These are phyloP conservation scores for Excoecaria cochinchinensis DNA, from an alignment of 345 rosid genomes.

Conservation along the genomic window DNA sequence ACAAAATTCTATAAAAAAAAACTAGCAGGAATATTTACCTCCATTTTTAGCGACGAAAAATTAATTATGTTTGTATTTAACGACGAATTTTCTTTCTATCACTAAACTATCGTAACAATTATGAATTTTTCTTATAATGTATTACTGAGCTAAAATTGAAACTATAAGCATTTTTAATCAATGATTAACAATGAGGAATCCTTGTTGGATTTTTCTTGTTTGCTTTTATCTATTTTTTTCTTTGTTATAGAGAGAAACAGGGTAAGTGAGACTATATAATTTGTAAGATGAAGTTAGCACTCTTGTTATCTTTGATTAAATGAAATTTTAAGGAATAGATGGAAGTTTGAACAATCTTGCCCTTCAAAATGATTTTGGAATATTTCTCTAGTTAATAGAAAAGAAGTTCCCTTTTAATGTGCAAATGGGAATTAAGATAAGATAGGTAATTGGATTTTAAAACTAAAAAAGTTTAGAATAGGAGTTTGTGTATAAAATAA, in stretches of 20 bases:
- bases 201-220: not conserved
- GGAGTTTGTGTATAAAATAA: not conserved
- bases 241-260: not conserved
- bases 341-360: slow-evolving; percentile 9
- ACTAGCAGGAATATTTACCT: too few relatives aligned
- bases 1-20: too few relatives aligned
- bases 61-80: too few relatives aligned
- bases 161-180: not conserved
- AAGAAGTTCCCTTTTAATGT: too few relatives aligned
- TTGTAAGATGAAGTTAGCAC: not conserved
- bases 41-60: too few relatives aligned
- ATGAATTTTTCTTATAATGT: too few relatives aligned
- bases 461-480: not conserved
- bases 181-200: too few relatives aligned
- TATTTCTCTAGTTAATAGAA: not conserved
- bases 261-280: not conserved
- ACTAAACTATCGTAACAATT: too few relatives aligned
- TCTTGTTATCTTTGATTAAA: not conserved
- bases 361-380: not conserved
- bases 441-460: not conserved
- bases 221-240: not conserved
- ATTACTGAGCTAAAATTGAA: not conserved
- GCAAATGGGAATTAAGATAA: not conserved
- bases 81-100: too few relatives aligned
- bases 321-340: not conserved